Evolutionary conservation across 2,329 filamentous ascomycete species (phyloP).

Genomic region (Myriangium duriaei): DNA sequence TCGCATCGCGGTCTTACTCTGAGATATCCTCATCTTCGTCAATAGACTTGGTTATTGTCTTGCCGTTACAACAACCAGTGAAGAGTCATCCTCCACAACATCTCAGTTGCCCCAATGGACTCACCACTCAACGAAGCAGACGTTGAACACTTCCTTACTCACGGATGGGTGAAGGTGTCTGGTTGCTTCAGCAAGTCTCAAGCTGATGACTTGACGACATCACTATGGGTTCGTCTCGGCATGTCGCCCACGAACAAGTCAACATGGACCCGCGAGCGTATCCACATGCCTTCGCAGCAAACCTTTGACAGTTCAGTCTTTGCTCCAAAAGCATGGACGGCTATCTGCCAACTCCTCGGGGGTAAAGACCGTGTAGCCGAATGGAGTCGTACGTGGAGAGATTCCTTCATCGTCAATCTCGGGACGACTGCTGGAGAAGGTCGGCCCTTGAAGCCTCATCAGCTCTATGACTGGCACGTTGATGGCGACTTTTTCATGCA

Average conservation of each 20-base stretch:
- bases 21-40: no score
- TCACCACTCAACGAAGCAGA: conserved; percentile 32
- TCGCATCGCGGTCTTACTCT: no score
- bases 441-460: conserved; percentile 37
- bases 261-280: conserved; percentile 51
- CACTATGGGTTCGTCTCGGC: conserved; percentile 52
- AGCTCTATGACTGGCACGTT: conserved; percentile 51
- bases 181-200: conserved; percentile 40
- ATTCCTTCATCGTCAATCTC: conserved; percentile 58
- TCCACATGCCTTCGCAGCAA: conserved; percentile 53
- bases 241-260: conserved; percentile 51
- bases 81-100: neutral
- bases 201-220: conserved; percentile 35
- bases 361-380: conserved; percentile 44
- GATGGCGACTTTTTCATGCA: conserved; percentile 63
- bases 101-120: conserved; percentile 2
- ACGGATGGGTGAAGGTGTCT: conserved; percentile 43
- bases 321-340: conserved; percentile 53
- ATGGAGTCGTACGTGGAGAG: conserved; percentile 46
- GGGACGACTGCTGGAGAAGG: conserved; percentile 42
- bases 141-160: conserved; percentile 39
- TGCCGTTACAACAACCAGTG: no score
- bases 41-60: no score
- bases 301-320: conserved; percentile 42
- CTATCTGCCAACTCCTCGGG: conserved; percentile 54